A percentile compares a stretch with the other conserved stretches of the same genome.
These are phyloP conservation scores for Camellia oleifera DNA, from an alignment of 179 eudicot genomes.

Conservation along the genomic window DNA sequence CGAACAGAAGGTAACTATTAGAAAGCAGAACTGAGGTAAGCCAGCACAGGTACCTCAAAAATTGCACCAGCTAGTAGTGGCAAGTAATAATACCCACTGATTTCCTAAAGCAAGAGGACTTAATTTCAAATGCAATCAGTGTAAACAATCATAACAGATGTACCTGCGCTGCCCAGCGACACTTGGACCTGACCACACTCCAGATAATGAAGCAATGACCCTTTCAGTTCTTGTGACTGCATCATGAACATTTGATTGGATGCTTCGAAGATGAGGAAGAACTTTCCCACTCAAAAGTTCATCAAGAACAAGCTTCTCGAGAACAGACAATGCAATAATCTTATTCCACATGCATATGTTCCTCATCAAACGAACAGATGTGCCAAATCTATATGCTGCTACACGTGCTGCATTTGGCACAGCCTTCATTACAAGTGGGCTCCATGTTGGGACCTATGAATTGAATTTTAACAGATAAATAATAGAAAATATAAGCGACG, in stretches of 20 bases:
- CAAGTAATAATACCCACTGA: neutral
- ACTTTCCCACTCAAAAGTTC: slow-evolving; percentile 70
- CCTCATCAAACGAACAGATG: slow-evolving; percentile 76
- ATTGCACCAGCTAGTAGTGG: neutral
- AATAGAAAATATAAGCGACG: no score
- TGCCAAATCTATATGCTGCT: slow-evolving; percentile 87
- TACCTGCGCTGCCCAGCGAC: slow-evolving; percentile 74
- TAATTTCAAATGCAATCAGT: neutral
- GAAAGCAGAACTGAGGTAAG: no score
- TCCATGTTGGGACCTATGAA: slow-evolving; percentile 89
- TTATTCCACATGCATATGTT: slow-evolving; percentile 90
- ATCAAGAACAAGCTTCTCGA: slow-evolving; percentile 85
- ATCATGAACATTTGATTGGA: slow-evolving; percentile 71
- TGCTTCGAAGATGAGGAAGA: slow-evolving; percentile 82
- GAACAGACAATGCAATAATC: slow-evolving; percentile 63
- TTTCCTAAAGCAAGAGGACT: neutral
- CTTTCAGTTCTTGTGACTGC: slow-evolving; percentile 83
- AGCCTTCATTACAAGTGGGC: slow-evolving; percentile 62
- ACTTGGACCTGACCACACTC: slow-evolving; percentile 79
- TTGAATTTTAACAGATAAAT: no score
- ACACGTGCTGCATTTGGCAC: slow-evolving; percentile 88
- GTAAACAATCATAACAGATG: neutral
- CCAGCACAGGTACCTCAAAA: no score
- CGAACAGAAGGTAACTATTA: no score
- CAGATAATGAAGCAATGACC: slow-evolving; percentile 66